Evolutionary conservation across 2,329 filamentous ascomycete genomes (phyloP), one percentile per base, ranked within the genome.

Genomic region (Nigrospora osmanthi): DNA sequence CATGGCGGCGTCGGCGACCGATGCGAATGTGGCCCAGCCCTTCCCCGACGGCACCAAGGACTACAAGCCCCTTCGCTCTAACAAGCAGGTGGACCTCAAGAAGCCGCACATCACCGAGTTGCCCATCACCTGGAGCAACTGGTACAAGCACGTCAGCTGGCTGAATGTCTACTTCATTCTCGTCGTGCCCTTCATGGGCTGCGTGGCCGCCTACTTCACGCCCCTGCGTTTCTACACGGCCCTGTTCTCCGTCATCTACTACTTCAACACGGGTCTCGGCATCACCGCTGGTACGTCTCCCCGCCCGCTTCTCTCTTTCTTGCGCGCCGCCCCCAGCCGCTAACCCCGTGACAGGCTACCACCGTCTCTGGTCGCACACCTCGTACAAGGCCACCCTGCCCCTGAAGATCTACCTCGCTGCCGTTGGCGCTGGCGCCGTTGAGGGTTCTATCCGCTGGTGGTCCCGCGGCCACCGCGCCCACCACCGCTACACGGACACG

Each of bases 81-180:
- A 55, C 60, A 66, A 66, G 54, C 66, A 68, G 53, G 10, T 28
- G 23, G 77, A 81, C 48, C 37, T 63, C 47, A 72, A 83, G 72
- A 95, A 94, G 71, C 78, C 84, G 59, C 89, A 95, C 68, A 93
- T 95, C 67, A 81, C 87, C 52, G 89, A 94, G 52, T 79, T 80
- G 51, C 85, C 86, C 47, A 83, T 94, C 56, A 95, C 87, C 48
- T 76, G 74, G 67, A 71, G 75, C 58, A 95, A 95, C 73, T 93
- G 87, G 87, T 83, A 89, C 70, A 85, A 90, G 71, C 89, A 95
- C 63, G 78, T 95, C 73, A 89, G 95, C 76, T 95, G 89, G 89
- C 76, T 95, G 54, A 95, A 95, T 66, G 83, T 87, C 51, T 77
- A 75, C 50, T 78, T 95, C 63, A 91, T 95, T 63, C 66, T 94